Conservation (phyloP, 768 basidiomycete genomes). For the Rhodotorula graminis region DNA sequence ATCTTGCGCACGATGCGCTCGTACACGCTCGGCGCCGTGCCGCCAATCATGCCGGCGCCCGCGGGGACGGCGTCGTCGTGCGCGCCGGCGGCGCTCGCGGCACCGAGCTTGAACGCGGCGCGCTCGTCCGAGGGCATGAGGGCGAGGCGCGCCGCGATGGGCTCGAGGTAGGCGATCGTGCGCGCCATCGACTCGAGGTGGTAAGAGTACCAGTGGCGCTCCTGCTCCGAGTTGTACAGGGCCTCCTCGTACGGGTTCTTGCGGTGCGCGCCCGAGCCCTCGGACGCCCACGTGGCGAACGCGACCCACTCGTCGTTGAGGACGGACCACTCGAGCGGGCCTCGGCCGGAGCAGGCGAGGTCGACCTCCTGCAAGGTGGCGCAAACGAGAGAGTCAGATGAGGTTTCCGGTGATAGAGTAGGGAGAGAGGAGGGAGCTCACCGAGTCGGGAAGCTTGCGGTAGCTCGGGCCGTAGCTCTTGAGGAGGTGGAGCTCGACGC, state of each 20-base stretch:
- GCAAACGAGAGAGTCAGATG: no score
- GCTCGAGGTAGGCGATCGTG: constrained; percentile 84
- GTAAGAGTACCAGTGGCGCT: constrained; percentile 97
- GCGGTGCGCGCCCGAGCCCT: constrained; percentile 89
- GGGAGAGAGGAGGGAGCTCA: constrained; percentile 51
- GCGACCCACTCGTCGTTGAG: constrained; percentile 83
- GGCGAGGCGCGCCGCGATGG: constrained; percentile 72
- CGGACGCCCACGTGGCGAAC: constrained; percentile 53
- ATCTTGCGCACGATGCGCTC: constrained; percentile 88
- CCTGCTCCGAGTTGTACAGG: constrained; percentile 93
- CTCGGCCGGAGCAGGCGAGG: constrained; percentile 87
- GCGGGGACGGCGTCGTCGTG: no score
- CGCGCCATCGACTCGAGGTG: constrained; percentile 82
- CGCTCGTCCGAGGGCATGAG: constrained; percentile 86
- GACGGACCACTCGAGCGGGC: constrained; percentile 88
- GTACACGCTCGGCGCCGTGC: constrained; percentile 75
- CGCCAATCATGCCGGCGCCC: constrained; percentile 67
- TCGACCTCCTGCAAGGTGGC: constrained; percentile 65
- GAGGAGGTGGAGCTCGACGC: constrained; percentile 52
- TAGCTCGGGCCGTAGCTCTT: constrained; percentile 81
- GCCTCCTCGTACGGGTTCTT: constrained; percentile 96
- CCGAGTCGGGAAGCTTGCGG: constrained; percentile 77
- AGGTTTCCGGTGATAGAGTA: no score
- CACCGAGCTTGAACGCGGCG: constrained; percentile 67
- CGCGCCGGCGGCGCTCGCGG: constrained; percentile 41